Conservation (phyloP, 208 protist genomes). For the Vickermania ingenoplastis region DNA sequence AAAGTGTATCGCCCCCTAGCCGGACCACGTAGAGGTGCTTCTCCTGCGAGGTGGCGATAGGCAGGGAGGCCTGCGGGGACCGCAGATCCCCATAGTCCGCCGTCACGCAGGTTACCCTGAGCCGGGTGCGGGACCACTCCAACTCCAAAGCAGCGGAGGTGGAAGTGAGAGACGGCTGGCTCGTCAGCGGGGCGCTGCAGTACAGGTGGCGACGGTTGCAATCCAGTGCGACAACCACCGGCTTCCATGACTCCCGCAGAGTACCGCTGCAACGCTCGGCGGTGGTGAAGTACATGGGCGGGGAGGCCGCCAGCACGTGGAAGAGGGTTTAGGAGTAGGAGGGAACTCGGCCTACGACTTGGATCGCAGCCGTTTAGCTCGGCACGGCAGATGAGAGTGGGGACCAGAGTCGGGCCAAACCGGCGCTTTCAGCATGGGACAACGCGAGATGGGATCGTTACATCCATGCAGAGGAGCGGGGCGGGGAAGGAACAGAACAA, state of each 20-base stretch:
- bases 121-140: neutral
- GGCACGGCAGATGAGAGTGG: no score
- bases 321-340: no score
- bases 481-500: no score
- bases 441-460: no score
- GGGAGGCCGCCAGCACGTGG: no score
- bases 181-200: conserved; percentile 1
- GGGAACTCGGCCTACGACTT: no score
- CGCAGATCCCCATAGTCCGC: neutral
- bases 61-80: neutral
- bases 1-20: neutral
- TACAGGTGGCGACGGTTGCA: neutral
- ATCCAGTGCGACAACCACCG: neutral
- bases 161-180: neutral
- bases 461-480: no score
- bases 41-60: conserved; percentile 11
- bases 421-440: no score
- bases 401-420: no score
- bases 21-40: neutral
- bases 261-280: no score
- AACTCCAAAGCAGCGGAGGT: neutral
- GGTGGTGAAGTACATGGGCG: no score
- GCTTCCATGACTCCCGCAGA: conserved; percentile 3
- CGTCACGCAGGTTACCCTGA: neutral
- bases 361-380: no score